phyloP scores from a whole-genome alignment of 768 basidiomycete species.

The Favolaschia claudopus region DNA sequence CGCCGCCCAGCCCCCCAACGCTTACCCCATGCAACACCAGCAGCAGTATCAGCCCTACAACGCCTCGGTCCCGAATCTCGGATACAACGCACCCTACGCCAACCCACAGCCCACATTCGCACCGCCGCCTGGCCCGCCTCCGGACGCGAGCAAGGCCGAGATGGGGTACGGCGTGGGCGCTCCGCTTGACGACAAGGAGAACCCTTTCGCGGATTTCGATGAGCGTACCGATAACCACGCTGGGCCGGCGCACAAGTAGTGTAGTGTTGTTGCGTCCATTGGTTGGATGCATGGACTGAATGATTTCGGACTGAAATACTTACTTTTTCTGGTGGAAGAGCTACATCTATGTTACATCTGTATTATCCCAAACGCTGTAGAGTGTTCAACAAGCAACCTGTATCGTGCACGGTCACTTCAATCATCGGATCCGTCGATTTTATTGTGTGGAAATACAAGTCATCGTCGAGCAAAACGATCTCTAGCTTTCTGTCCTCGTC shows the following conservation, averaged over 20 bases:
- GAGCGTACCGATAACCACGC: slow-evolving; percentile 48
- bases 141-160: slow-evolving; percentile 39
- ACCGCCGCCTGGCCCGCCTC: slow-evolving; percentile 61
- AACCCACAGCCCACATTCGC: slow-evolving; percentile 41
- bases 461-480: slow-evolving; percentile 53
- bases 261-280: too few species aligned
- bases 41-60: slow-evolving; percentile 72
- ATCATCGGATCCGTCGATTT: too few species aligned
- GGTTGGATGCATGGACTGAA: too few species aligned
- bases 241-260: too few species aligned
- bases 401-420: too few species aligned
- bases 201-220: slow-evolving; percentile 66
- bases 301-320: too few species aligned
- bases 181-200: slow-evolving; percentile 52
- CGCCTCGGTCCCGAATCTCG: slow-evolving; percentile 42
- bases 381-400: too few species aligned
- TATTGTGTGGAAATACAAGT: too few species aligned
- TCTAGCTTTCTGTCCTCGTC: slow-evolving; percentile 66
- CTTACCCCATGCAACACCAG: slow-evolving; percentile 59
- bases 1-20: slow-evolving; percentile 48
- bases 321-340: too few species aligned
- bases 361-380: too few species aligned
- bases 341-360: too few species aligned
- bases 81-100: slow-evolving; percentile 32
- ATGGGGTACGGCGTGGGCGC: slow-evolving; percentile 38